These are phyloP conservation scores for Aureobasidium melanogenum DNA, from an alignment of 2,329 filamentous ascomycete genomes.

Conservation along the genomic window DNA sequence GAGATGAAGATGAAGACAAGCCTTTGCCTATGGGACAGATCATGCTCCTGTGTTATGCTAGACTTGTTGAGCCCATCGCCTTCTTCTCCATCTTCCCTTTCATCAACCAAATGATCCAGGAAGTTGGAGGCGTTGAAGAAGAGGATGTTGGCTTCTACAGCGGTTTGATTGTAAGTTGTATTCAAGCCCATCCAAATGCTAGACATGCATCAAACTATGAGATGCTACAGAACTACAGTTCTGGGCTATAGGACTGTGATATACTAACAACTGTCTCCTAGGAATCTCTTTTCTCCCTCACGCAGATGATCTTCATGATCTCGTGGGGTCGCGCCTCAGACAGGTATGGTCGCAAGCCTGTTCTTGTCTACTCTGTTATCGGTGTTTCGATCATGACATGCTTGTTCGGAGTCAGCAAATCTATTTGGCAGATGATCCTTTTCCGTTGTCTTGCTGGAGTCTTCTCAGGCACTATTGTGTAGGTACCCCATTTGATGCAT, in stretches of 20 bases:
- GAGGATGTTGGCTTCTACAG: slow-evolving; percentile 72
- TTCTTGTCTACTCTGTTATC: slow-evolving; percentile 57
- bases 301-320: slow-evolving; percentile 71
- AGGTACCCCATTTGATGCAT: neutral
- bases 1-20: slow-evolving; percentile 34
- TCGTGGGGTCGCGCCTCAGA: slow-evolving; percentile 63
- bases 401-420: slow-evolving; percentile 59
- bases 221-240: neutral
- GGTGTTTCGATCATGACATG: slow-evolving; percentile 54
- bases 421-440: slow-evolving; percentile 65
- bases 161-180: slow-evolving; percentile 49
- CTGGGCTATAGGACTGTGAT: neutral
- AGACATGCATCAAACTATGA: neutral
- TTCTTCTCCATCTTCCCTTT: slow-evolving; percentile 79
- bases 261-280: neutral
- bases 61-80: slow-evolving; percentile 66
- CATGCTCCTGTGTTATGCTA: slow-evolving; percentile 61
- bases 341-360: slow-evolving; percentile 60
- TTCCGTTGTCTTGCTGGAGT: slow-evolving; percentile 63
- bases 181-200: too few species aligned
- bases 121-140: slow-evolving; percentile 52
- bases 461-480: slow-evolving; percentile 63
- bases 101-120: slow-evolving; percentile 66
- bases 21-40: slow-evolving; percentile 58
- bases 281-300: slow-evolving; percentile 59